Conservation (phyloP, 2,329 filamentous ascomycete genomes). For the Aureobasidium namibiae region DNA sequence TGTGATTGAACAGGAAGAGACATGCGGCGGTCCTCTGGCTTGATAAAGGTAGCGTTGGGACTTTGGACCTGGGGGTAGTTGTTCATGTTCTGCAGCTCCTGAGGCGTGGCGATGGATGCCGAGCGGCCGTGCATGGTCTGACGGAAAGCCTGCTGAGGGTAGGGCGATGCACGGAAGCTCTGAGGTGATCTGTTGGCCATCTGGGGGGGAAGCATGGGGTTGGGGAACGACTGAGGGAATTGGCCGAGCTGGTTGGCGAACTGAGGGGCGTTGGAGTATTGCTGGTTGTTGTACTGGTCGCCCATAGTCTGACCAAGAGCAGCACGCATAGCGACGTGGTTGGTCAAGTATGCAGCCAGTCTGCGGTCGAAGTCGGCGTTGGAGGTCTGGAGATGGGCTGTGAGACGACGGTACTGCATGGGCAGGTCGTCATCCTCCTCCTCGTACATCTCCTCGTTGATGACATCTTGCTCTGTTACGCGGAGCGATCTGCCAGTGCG, state of each 20-base stretch:
- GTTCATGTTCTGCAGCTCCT: conserved; percentile 22
- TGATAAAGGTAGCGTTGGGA: conserved; percentile 11
- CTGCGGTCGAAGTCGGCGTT: conserved; percentile 55
- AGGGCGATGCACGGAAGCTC: conserved; percentile 36
- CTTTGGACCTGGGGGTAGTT: conserved; percentile 14
- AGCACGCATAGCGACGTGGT: conserved; percentile 49
- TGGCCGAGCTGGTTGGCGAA: conserved; percentile 32
- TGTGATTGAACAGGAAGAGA: conserved; percentile 31
- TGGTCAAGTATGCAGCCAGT: conserved; percentile 51
- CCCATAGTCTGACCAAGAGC: conserved; percentile 39
- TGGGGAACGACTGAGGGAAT: conserved; percentile 19
- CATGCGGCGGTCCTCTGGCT: conserved; percentile 30
- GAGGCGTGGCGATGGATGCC: conserved; percentile 37
- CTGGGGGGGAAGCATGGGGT: conserved; percentile 21
- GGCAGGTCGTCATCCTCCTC: conserved; percentile 81
- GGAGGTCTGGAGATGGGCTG: conserved; percentile 52
- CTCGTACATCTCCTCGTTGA: conserved; percentile 93
- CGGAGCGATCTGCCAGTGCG: conserved; percentile 75
- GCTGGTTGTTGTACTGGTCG: conserved; percentile 31
- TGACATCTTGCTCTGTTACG: conserved; percentile 77
- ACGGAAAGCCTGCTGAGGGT: conserved; percentile 22
- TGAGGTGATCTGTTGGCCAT: conserved; percentile 18
- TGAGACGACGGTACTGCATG: conserved; percentile 56
- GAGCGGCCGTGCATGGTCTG: conserved; percentile 34
- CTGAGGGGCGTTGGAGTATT: conserved; percentile 30